These are phyloP conservation scores for Candida anglica DNA, from an alignment of 805 yeast species.

Conservation along the genomic window DNA sequence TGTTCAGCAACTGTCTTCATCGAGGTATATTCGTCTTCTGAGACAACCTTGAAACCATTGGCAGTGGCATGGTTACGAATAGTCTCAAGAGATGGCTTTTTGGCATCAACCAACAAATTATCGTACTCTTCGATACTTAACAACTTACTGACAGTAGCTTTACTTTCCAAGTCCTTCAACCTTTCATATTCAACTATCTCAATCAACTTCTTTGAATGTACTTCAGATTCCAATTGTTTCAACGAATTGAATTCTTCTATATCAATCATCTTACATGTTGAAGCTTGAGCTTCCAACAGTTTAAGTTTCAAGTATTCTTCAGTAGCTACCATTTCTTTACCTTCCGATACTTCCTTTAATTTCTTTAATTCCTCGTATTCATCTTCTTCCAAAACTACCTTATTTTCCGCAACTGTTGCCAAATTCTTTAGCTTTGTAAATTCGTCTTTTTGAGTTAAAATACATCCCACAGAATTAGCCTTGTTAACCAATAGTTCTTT, in stretches of 20 bases:
- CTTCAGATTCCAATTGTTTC: background rate
- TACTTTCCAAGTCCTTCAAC: slow-evolving; percentile 11
- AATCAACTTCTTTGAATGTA: background rate
- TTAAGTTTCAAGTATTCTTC: slow-evolving; percentile 3
- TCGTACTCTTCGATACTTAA: slow-evolving; percentile 22
- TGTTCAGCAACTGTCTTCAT: slow-evolving; percentile 9
- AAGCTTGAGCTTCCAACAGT: background rate
- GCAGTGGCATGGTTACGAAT: slow-evolving; percentile 20
- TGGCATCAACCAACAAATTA: slow-evolving; percentile 23
- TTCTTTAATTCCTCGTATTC: slow-evolving; percentile 2
- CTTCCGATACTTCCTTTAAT: background rate
- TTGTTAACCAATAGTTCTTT: slow-evolving; percentile 7
- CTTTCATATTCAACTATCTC: slow-evolving; percentile 13
- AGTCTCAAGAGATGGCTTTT: slow-evolving; percentile 23
- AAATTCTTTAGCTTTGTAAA: background rate
- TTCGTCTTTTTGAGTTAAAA: background rate
- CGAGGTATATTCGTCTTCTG: slow-evolving; percentile 18
- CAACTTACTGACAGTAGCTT: slow-evolving; percentile 8
- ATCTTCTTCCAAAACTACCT: background rate
- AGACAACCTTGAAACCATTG: slow-evolving; percentile 24
- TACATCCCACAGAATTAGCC: background rate
- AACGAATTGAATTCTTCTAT: slow-evolving; percentile 9
- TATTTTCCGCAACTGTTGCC: background rate
- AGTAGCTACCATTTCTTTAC: slow-evolving; percentile 7
- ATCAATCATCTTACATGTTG: slow-evolving; percentile 5